phyloP scores from a whole-genome alignment of 768 basidiomycete genomes.

The Lenzites betulinus region DNA sequence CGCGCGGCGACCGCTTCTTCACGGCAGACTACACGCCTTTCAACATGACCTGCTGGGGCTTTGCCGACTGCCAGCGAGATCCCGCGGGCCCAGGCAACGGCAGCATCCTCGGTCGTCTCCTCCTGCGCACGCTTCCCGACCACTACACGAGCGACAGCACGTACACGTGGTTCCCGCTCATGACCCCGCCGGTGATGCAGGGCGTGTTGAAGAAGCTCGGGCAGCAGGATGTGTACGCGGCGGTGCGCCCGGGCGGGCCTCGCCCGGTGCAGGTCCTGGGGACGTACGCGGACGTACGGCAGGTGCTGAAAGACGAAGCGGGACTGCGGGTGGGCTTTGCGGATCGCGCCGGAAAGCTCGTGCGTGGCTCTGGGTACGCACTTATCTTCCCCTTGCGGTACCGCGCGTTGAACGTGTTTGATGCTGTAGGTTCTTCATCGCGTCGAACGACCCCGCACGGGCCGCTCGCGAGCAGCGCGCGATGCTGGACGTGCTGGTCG shows the following conservation, averaged over 20 bases:
- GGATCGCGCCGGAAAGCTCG: constrained; percentile 50
- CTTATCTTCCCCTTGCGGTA: neutral
- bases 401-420: neutral
- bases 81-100: constrained; percentile 72
- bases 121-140: constrained; percentile 73
- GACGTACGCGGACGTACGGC: constrained; percentile 52
- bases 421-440: constrained; percentile 62
- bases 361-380: constrained; percentile 61
- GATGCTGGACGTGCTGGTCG: constrained; percentile 50
- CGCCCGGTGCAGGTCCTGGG: constrained; percentile 36
- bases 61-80: constrained; percentile 79
- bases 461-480: constrained; percentile 48
- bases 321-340: constrained; percentile 53
- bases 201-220: constrained; percentile 57
- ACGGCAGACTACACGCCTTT: constrained; percentile 80
- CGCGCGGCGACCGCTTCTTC: constrained; percentile 81
- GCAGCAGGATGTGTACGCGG: constrained; percentile 54
- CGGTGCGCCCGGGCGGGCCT: constrained; percentile 47
- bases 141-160: constrained; percentile 68
- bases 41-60: constrained; percentile 85
- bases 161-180: constrained; percentile 88
- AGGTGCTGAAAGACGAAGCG: constrained; percentile 49
- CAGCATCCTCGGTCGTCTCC: constrained; percentile 70
- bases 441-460: constrained; percentile 40
- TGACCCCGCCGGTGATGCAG: constrained; percentile 75